Evolutionary conservation across 257 asterid species (phyloP).

Genomic region (Haberlea rhodopensis): DNA sequence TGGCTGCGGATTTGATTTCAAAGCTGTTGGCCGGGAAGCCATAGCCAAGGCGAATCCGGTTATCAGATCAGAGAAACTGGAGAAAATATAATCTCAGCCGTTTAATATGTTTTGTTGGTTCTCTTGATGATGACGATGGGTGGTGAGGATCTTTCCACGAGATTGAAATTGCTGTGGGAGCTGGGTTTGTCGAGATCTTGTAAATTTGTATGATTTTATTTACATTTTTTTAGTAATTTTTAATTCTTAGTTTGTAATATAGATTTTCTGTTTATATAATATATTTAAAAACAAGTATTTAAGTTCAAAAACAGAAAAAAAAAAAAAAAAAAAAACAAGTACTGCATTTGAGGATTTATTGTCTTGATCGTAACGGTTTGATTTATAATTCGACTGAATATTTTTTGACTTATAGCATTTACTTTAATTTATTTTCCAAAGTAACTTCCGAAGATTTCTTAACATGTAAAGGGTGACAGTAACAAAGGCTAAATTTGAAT

Average conservation of each 20-base stretch:
- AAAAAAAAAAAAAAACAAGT: neutral
- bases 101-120: slow-evolving; percentile 18
- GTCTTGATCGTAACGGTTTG: neutral
- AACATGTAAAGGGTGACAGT: no score
- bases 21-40: slow-evolving; percentile 74
- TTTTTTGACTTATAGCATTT: no score
- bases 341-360: slow-evolving; percentile 4
- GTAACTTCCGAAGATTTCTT: no score
- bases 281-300: neutral
- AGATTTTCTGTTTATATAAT: slow-evolving; percentile 22
- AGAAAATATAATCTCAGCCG: slow-evolving; percentile 56
- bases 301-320: no score
- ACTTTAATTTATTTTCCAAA: no score
- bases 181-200: slow-evolving; percentile 1
- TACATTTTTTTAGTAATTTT: slow-evolving; percentile 8
- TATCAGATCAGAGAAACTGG: slow-evolving; percentile 59
- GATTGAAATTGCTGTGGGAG: slow-evolving; percentile 9
- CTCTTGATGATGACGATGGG: slow-evolving; percentile 22
- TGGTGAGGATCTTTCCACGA: slow-evolving; percentile 30
- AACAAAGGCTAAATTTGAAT: no score
- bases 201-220: slow-evolving; percentile 27
- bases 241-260: slow-evolving; percentile 4
- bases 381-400: no score
- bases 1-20: slow-evolving; percentile 70
- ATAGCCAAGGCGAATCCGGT: slow-evolving; percentile 86